These are phyloP conservation scores for Aciculosporium take DNA, from an alignment of 2,329 filamentous ascomycete species.

Conservation along the genomic window DNA sequence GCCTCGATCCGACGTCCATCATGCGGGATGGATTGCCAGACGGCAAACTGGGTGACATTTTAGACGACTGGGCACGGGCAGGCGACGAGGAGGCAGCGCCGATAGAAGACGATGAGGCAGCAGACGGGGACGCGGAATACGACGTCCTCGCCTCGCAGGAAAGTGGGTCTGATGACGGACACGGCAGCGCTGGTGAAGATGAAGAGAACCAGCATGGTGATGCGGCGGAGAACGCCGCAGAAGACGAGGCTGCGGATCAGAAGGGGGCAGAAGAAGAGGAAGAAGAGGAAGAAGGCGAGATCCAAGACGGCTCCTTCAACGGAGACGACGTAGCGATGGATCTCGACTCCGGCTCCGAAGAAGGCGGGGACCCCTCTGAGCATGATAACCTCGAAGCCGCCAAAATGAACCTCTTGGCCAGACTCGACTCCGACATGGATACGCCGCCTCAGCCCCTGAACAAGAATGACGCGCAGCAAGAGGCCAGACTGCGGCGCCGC, in stretches of 20 bases:
- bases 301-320: slow-evolving; percentile 6
- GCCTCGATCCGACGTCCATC: slow-evolving; percentile 37
- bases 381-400: slow-evolving; percentile 28
- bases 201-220: slow-evolving; percentile 7
- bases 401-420: slow-evolving; percentile 33
- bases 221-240: background rate
- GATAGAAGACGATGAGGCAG: slow-evolving; percentile 13
- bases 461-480: slow-evolving; percentile 12
- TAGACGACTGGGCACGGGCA: slow-evolving; percentile 31
- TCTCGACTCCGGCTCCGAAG: slow-evolving; percentile 20
- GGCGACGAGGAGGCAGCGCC: slow-evolving; percentile 23
- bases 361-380: slow-evolving; percentile 19
- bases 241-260: background rate
- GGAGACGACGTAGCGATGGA: slow-evolving; percentile 29
- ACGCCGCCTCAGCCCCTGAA: slow-evolving; percentile 18
- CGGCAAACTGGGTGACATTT: slow-evolving; percentile 25
- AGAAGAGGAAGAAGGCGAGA: slow-evolving; percentile 9
- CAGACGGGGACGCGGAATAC: background rate
- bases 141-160: background rate
- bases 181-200: slow-evolving; percentile 4
- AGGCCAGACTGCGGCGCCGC: slow-evolving; percentile 20
- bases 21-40: slow-evolving; percentile 29
- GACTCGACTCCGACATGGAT: slow-evolving; percentile 21
- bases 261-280: slow-evolving; percentile 8
- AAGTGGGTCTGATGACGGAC: background rate